Percentiles rank a stretch among this genome's conserved stretches.
phyloP scores from a whole-genome alignment of 164 flowering plant genomes.

The Kalanchoe fedtschenkoi region DNA sequence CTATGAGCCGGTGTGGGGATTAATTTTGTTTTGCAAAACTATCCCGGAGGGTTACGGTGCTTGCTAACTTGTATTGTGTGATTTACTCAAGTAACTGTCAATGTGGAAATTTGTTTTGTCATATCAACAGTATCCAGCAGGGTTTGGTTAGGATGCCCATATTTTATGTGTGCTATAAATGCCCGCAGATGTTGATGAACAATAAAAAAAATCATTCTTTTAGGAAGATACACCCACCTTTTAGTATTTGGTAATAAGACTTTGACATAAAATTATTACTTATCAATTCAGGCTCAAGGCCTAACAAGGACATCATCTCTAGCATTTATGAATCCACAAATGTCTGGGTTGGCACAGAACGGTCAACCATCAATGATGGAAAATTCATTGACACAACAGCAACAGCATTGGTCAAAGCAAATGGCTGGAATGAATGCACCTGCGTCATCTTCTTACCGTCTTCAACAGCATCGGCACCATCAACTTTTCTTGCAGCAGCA shows the following conservation, averaged over 20 bases:
- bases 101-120: too few relatives aligned
- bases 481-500: slow-evolving; percentile 65
- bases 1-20: not conserved
- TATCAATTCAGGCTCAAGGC: slow-evolving; percentile 40
- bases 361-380: slow-evolving; percentile 63
- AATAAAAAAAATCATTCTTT: not conserved
- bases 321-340: slow-evolving; percentile 60
- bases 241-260: not conserved
- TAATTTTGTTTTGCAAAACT: not conserved
- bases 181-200: not conserved
- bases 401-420: slow-evolving; percentile 81
- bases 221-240: not conserved
- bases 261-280: not conserved
- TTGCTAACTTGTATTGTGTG: too few relatives aligned
- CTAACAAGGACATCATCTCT: slow-evolving; percentile 53
- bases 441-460: slow-evolving; percentile 60
- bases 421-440: slow-evolving; percentile 58
- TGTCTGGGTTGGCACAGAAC: slow-evolving; percentile 69
- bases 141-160: not conserved
- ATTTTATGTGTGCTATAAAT: not conserved
- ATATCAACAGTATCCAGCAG: not conserved
- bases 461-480: slow-evolving; percentile 54
- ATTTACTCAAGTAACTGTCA: too few relatives aligned
- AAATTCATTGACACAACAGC: slow-evolving; percentile 49
- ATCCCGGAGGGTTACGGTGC: too few relatives aligned